A percentile compares a stretch with the other conserved stretches of the same genome.
Evolutionary conservation across 345 rosid species (phyloP).

Genomic region (Gossypium rotundifolium): DNA sequence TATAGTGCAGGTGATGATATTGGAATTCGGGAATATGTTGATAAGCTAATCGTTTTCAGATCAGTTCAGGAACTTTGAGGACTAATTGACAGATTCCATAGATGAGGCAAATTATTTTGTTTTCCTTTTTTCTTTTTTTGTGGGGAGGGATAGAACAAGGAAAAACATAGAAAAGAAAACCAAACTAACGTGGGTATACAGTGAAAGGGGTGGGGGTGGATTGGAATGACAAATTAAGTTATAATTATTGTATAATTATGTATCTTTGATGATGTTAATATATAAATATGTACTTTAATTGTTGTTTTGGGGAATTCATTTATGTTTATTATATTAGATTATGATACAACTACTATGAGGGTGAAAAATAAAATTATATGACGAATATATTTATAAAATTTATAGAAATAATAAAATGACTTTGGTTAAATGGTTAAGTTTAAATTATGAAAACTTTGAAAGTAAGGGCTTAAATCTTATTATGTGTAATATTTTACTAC

Average conservation of each 20-base stretch:
- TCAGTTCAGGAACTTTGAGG: slow-evolving; percentile 22
- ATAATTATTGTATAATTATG: slow-evolving; percentile 12
- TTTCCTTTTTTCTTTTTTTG: neutral
- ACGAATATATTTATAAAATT: no score
- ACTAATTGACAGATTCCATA: neutral
- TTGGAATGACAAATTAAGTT: slow-evolving; percentile 10
- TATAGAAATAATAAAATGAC: no score
- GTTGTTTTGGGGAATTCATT: no score
- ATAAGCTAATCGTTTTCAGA: slow-evolving; percentile 40
- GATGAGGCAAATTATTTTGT: no score
- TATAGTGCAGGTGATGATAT: slow-evolving; percentile 3
- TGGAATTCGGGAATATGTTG: slow-evolving; percentile 38
- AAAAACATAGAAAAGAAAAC: neutral
- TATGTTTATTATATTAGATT: no score
- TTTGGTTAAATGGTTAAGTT: no score
- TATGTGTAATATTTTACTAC: no score
- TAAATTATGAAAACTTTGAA: no score
- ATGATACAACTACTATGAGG: no score
- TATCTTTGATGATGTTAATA: neutral
- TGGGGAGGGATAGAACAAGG: slow-evolving; percentile 11
- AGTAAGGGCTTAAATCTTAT: no score
- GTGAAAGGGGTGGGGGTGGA: neutral
- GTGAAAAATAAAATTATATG: no score
- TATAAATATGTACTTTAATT: no score
- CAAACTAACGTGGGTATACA: slow-evolving; percentile 25